A percentile compares a stretch with the other conserved stretches of the same genome.
Conservation (phyloP, 352 stramenopile species). For the Albugo candida region DNA sequence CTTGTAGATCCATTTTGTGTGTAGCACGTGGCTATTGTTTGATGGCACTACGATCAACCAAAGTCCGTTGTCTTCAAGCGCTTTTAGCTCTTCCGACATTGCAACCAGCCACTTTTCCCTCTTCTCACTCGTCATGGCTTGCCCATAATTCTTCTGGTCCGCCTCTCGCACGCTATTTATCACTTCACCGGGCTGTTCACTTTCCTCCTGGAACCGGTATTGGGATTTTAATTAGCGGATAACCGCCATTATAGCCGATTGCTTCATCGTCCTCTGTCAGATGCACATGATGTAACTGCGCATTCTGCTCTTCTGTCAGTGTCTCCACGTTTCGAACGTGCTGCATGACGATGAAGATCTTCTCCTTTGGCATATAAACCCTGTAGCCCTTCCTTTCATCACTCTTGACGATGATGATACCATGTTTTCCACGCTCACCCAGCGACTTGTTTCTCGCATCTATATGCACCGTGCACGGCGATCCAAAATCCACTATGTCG, state of each 20-base stretch:
- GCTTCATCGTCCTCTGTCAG: not conserved
- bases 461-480: not conserved
- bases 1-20: constrained; percentile 4
- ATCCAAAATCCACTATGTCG: not conserved
- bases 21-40: not conserved
- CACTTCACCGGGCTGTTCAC: not conserved
- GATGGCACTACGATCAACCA: constrained; percentile 4
- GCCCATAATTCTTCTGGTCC: not conserved
- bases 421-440: not conserved
- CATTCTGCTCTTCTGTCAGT: constrained; percentile 1
- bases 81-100: not conserved
- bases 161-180: not conserved
- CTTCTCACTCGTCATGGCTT: not conserved
- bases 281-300: constrained; percentile 1
- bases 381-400: not conserved
- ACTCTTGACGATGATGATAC: not conserved
- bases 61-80: not conserved
- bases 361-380: not conserved
- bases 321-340: not conserved
- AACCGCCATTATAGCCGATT: not conserved
- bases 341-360: not conserved
- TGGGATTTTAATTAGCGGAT: not conserved
- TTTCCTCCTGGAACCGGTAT: not conserved
- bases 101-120: not conserved
- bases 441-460: not conserved